Percentiles rank a stretch among this genome's conserved stretches.
Conservation (phyloP, 1,284 basidiomycete genomes). For the Sporisorium scitamineum region DNA sequence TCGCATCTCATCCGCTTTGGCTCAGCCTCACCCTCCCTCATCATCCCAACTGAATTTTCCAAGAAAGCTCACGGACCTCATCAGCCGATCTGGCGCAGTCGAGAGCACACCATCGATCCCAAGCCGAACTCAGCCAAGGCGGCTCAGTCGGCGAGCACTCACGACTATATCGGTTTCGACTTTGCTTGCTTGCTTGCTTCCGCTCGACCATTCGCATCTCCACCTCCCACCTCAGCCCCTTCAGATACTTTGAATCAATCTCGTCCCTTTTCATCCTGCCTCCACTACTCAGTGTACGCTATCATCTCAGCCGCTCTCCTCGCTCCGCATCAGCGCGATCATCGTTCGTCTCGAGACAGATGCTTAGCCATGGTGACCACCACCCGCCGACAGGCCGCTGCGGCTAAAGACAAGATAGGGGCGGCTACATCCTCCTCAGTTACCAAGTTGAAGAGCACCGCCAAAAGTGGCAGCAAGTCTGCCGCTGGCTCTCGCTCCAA, state of each 20-base stretch:
- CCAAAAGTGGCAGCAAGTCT: neutral
- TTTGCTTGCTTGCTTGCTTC: neutral
- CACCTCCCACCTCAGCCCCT: neutral
- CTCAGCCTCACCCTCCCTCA: too few relatives aligned
- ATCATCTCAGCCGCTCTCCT: neutral
- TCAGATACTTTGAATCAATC: neutral
- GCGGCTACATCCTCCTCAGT: neutral
- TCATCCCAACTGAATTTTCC: neutral
- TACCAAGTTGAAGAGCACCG: neutral
- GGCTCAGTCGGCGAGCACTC: neutral
- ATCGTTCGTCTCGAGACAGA: neutral
- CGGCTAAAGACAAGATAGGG: neutral
- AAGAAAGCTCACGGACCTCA: constrained; percentile 2
- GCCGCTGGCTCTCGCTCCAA: neutral
- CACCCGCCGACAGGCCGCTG: constrained; percentile 26
- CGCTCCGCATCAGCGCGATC: neutral
- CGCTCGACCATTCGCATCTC: neutral
- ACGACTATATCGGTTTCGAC: neutral
- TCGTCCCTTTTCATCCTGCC: neutral
- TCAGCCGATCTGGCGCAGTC: constrained; percentile 4
- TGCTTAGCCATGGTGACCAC: constrained; percentile 16
- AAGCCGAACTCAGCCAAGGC: neutral
- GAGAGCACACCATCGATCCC: neutral
- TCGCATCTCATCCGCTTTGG: neutral
- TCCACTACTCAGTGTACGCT: neutral